Evolutionary conservation across 257 asterid species (phyloP).

Genomic region (Salvia rosmarinus): DNA sequence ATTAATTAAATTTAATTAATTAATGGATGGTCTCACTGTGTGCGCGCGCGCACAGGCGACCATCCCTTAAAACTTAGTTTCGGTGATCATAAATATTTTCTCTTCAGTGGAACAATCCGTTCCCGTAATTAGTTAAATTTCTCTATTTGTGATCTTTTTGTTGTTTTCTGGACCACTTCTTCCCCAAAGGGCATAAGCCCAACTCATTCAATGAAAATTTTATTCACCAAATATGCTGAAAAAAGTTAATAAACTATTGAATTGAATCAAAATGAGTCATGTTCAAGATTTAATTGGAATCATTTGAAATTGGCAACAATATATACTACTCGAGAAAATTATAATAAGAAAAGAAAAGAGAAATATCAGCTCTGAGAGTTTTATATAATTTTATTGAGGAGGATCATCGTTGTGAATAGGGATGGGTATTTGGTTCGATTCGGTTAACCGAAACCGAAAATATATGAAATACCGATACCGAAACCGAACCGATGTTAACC

Average conservation of each 20-base stretch:
- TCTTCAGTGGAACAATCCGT: conserved; percentile 18
- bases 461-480: too few species aligned
- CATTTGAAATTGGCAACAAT: background rate
- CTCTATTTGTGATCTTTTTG: conserved; percentile 24
- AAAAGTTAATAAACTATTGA: background rate
- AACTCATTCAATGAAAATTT: conserved; percentile 32
- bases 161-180: conserved; percentile 33
- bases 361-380: conserved; percentile 6
- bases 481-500: too few species aligned
- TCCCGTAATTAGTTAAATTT: background rate
- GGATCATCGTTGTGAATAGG: too few species aligned
- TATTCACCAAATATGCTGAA: conserved; percentile 30
- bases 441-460: too few species aligned
- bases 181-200: conserved; percentile 3
- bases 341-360: background rate
- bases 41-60: too few species aligned
- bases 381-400: conserved; percentile 27
- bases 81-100: background rate
- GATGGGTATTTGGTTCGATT: too few species aligned
- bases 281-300: conserved; percentile 20
- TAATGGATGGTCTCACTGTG: too few species aligned
- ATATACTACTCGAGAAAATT: background rate
- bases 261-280: background rate
- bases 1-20: too few species aligned
- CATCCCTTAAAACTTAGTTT: conserved; percentile 1